Evolutionary conservation across 345 rosid species (phyloP).

Genomic region (Lagerstroemia speciosa): DNA sequence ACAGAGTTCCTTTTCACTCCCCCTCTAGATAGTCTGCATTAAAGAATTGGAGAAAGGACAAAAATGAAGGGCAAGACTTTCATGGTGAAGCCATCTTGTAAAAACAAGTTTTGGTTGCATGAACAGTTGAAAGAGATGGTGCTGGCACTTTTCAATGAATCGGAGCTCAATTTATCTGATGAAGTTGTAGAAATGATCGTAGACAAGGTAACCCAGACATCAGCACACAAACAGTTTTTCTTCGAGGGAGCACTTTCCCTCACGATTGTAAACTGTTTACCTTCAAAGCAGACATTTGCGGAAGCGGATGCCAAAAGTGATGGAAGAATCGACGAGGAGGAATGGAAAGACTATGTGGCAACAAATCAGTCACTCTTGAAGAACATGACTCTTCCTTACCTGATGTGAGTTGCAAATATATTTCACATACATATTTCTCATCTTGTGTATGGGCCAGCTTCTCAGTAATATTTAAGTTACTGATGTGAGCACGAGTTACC

Average conservation of each 20-base stretch:
- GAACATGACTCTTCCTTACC: slow-evolving; percentile 32
- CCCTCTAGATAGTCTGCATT: neutral
- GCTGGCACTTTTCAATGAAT: slow-evolving; percentile 32
- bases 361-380: slow-evolving; percentile 20
- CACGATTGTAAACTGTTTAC: neutral
- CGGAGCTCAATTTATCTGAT: slow-evolving; percentile 36
- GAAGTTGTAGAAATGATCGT: slow-evolving; percentile 22
- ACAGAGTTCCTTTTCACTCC: neutral
- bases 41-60: neutral
- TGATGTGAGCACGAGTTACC: too few relatives aligned
- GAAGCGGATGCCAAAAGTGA: slow-evolving; percentile 24
- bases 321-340: slow-evolving; percentile 25
- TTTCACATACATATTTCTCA: too few relatives aligned
- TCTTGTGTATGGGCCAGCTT: too few relatives aligned
- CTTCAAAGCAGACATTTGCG: slow-evolving; percentile 15
- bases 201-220: slow-evolving; percentile 14
- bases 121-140: slow-evolving; percentile 31
- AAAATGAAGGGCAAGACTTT: neutral
- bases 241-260: neutral
- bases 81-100: neutral
- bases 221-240: neutral
- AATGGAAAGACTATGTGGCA: slow-evolving; percentile 20
- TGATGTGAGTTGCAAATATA: slow-evolving; percentile 11
- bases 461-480: too few relatives aligned
- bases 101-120: neutral